A percentile compares a stretch with the other conserved stretches of the same genome.
These are phyloP conservation scores for Didymella lethalis DNA, from an alignment of 2,329 filamentous ascomycete genomes.

Conservation along the genomic window DNA sequence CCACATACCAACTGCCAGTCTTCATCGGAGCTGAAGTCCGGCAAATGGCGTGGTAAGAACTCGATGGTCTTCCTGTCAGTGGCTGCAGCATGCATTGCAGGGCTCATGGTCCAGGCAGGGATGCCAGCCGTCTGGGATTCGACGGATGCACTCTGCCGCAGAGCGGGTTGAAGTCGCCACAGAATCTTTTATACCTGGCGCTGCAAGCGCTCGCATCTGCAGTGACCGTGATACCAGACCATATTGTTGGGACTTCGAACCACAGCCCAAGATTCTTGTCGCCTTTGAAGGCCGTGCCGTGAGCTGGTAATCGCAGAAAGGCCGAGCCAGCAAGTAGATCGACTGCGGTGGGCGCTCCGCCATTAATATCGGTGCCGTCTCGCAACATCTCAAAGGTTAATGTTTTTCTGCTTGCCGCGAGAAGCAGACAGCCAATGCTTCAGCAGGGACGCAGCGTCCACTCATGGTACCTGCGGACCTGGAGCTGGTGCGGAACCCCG, in stretches of 20 bases:
- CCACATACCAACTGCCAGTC: conserved; percentile 15
- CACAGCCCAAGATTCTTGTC: conserved; percentile 33
- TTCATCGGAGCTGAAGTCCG: conserved; percentile 19
- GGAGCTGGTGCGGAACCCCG: conserved; percentile 25
- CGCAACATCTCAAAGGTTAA: conserved; percentile 14
- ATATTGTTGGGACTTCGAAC: conserved; percentile 41
- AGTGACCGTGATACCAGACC: conserved; percentile 39
- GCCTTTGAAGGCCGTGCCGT: conserved; percentile 8
- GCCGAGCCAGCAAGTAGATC: conserved; percentile 12
- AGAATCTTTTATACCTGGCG: conserved; percentile 25
- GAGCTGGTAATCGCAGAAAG: conserved; percentile 15
- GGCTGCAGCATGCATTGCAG: conserved; percentile 24
- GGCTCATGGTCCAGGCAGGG: conserved; percentile 1
- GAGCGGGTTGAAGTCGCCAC: conserved; percentile 17
- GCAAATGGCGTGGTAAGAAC: conserved; percentile 15
- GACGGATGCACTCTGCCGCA: conserved; percentile 4
- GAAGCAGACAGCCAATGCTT: conserved; percentile 39
- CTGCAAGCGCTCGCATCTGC: conserved; percentile 39
- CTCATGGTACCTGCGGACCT: conserved; percentile 15
- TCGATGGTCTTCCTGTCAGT: conserved; percentile 14
- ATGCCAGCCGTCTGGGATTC: not conserved
- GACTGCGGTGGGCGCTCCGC: conserved; percentile 10
- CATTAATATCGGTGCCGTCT: conserved; percentile 9
- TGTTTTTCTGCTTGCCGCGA: conserved; percentile 39
- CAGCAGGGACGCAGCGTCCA: conserved; percentile 22